Evolutionary conservation across 108 stramenopile genomes (phyloP).

Genomic region (Pelagomonas calceolata): DNA sequence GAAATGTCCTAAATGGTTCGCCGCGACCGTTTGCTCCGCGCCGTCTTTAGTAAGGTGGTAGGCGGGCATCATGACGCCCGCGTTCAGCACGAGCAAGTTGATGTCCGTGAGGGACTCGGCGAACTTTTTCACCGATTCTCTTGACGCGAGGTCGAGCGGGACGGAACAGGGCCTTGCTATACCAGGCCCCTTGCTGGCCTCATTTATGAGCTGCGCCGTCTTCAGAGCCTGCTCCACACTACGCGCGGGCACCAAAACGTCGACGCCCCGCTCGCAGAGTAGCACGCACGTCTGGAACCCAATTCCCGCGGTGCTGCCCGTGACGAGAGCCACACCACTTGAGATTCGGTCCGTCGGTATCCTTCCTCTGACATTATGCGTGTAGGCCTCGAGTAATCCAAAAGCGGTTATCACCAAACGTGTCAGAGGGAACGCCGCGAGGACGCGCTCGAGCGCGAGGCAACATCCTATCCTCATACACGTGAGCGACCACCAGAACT

Average conservation of each 20-base stretch:
- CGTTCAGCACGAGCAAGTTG: slow-evolving; percentile 32
- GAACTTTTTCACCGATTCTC: slow-evolving; percentile 22
- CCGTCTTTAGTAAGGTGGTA: slow-evolving; percentile 19
- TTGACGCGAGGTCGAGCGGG: not conserved
- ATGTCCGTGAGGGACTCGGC: slow-evolving; percentile 19
- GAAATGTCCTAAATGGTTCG: slow-evolving; percentile 32
- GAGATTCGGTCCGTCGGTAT: too few relatives aligned
- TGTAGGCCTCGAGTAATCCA: too few relatives aligned
- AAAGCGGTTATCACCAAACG: too few relatives aligned
- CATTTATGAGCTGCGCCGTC: not conserved
- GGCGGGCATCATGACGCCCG: slow-evolving; percentile 32
- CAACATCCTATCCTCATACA: too few relatives aligned
- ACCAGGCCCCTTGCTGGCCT: not conserved
- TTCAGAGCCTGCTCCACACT: not conserved
- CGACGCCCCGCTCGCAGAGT: not conserved
- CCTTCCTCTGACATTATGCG: too few relatives aligned
- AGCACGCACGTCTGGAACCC: not conserved
- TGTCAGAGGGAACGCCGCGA: too few relatives aligned
- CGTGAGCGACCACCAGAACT: too few relatives aligned
- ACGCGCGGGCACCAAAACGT: not conserved
- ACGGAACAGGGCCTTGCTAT: not conserved
- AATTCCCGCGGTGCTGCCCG: not conserved
- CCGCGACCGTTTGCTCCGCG: slow-evolving; percentile 23
- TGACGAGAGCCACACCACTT: not conserved
- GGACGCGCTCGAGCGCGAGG: too few relatives aligned